These are phyloP conservation scores for Nasturtium officinale DNA, from an alignment of 345 rosid genomes.

Conservation along the genomic window DNA sequence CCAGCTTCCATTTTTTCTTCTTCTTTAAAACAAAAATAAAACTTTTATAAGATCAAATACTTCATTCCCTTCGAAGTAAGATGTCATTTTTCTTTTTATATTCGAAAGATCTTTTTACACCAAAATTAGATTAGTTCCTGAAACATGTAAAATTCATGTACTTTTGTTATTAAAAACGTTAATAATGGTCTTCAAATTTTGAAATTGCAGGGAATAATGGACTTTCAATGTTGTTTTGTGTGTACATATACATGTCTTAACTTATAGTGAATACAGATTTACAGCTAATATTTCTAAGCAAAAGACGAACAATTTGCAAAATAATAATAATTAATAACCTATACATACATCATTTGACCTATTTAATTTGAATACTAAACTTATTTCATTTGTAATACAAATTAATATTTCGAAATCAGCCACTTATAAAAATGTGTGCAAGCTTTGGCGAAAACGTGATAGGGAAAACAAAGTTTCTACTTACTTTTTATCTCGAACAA, in stretches of 20 bases:
- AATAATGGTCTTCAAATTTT: too few relatives aligned
- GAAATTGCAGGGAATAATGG: too few relatives aligned
- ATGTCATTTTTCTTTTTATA: too few relatives aligned
- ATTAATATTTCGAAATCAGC: conserved; percentile 13
- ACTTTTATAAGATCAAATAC: too few relatives aligned
- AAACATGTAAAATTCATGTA: too few relatives aligned
- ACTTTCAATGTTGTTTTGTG: too few relatives aligned
- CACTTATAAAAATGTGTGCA: conserved; percentile 7
- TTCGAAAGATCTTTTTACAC: too few relatives aligned
- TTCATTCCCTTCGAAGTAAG: too few relatives aligned
- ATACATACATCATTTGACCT: background rate
- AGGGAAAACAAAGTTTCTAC: conserved; percentile 20
- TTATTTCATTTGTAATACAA: background rate
- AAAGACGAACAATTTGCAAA: background rate
- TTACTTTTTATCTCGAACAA: conserved; percentile 33
- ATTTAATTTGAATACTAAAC: background rate
- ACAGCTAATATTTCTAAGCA: background rate
- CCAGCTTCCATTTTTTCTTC: background rate
- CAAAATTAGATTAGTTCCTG: too few relatives aligned
- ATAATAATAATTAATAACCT: background rate
- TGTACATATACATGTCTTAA: too few relatives aligned
- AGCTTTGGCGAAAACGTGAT: conserved; percentile 23
- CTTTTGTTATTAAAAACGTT: too few relatives aligned
- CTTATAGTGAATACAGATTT: background rate
- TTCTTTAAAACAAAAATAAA: too few relatives aligned